phyloP scores from a whole-genome alignment of 2,329 filamentous ascomycete species.

The Cercospora berteroae region DNA sequence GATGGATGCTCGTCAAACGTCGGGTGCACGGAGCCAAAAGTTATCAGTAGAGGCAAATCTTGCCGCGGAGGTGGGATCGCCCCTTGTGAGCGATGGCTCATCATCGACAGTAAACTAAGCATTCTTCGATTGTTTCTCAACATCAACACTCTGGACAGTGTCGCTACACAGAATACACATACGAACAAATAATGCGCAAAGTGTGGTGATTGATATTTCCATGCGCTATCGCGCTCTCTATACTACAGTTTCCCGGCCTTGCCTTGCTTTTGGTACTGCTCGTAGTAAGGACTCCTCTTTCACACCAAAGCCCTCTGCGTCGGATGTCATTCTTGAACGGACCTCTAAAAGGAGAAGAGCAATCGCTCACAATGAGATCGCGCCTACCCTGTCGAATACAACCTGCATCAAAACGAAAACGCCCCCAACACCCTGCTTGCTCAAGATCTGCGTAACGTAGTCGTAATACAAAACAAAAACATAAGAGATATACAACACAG shows the following conservation, averaged over 20 bases:
- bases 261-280: neutral
- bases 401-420: constrained; percentile 16
- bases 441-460: constrained; percentile 18
- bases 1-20: neutral
- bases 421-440: constrained; percentile 35
- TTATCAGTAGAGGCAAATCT: constrained; percentile 1
- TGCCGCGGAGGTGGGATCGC: constrained; percentile 1
- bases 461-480: constrained; percentile 20
- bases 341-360: neutral
- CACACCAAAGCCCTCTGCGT: neutral
- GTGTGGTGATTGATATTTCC: neutral
- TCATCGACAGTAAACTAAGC: neutral
- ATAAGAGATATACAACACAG: constrained; percentile 11
- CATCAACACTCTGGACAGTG: neutral
- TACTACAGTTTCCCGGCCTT: neutral
- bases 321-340: neutral
- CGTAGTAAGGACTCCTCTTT: neutral
- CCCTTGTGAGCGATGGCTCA: neutral
- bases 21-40: neutral
- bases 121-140: too few species aligned
- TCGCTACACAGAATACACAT: neutral
- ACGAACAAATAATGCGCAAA: neutral
- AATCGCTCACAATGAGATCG: neutral
- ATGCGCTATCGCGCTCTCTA: neutral
- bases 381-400: neutral